These are phyloP conservation scores for Chloranthus sessilifolius DNA, from an alignment of 164 flowering plant genomes.

Conservation along the genomic window DNA sequence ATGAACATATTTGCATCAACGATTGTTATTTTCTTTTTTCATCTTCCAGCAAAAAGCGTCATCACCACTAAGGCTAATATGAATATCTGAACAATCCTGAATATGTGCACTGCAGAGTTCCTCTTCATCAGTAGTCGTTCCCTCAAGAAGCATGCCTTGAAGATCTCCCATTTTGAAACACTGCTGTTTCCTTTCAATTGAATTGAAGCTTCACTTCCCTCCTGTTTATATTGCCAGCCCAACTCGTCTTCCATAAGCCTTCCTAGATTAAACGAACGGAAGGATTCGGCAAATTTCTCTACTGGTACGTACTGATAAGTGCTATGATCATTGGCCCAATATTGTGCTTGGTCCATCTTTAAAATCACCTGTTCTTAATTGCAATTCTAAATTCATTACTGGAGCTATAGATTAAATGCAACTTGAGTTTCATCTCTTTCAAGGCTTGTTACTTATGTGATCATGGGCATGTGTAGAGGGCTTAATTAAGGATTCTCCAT, in stretches of 20 bases:
- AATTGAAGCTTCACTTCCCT: slow-evolving; percentile 33
- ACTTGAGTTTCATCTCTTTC: neutral
- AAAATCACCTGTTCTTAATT: slow-evolving; percentile 12
- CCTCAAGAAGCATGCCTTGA: slow-evolving; percentile 38
- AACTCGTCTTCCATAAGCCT: slow-evolving; percentile 21
- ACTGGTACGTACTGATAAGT: slow-evolving; percentile 29
- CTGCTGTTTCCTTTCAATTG: slow-evolving; percentile 31
- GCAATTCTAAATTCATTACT: neutral
- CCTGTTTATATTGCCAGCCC: slow-evolving; percentile 23
- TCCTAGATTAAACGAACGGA: slow-evolving; percentile 32
- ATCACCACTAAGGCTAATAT: slow-evolving; percentile 23
- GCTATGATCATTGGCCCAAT: slow-evolving; percentile 30
- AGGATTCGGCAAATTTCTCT: slow-evolving; percentile 22
- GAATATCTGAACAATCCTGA: slow-evolving; percentile 35
- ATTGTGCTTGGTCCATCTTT: slow-evolving; percentile 43
- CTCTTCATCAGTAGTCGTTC: slow-evolving; percentile 53
- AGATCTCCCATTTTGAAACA: slow-evolving; percentile 31
- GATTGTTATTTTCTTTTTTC: slow-evolving; percentile 26
- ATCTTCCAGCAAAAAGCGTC: slow-evolving; percentile 33
- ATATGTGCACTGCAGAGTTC: slow-evolving; percentile 37
- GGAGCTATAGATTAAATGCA: neutral
- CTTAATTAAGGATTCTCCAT: no score
- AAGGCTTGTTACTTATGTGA: neutral
- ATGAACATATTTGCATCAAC: slow-evolving; percentile 29
- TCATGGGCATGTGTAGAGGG: no score